Base-by-base conservation (phyloP, 1,139 yeast genomes). In the Kodamaea sp. region DNA sequence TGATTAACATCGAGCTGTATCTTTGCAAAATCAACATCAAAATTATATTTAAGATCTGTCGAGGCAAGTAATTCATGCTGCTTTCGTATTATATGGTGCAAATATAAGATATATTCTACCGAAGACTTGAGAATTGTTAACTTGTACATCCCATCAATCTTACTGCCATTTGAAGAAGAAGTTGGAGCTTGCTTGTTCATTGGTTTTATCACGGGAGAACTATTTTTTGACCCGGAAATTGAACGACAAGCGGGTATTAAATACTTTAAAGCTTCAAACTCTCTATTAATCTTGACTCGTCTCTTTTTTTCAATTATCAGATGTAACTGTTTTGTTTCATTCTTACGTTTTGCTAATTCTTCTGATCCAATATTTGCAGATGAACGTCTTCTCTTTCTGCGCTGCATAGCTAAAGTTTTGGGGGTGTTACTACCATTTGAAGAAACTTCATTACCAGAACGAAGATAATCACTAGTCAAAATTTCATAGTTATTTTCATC, bases 231-330 rank as follows among this genome's bases (percentile, higher is more conserved):
- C 7, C 49, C 28, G 11, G 52, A 47, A 20, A 71, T 65, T 24
- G 63, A 60, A 30, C 84, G 65, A 57, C 95, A 86, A 8, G 94
- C 90, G 2, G 95, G 95, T 15, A 86, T 81, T 37, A 86, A 63
- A 50, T 75, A 80, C 54, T 86, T 84, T 44, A 86, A 70, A 2
- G 92, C 89, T 54, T 84, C 94, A 56, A 85, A 86, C 58, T 86
- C 94, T 42, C 90, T 69, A 58, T 86, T 86, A 66, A 86, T 84
- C 57, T 84, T 84, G 41, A 82, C 75, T 41, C 95, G 67, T 49
- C 95, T 70, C 50, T 88, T 76, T 52, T 87, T 83, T 56, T 86
- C 95, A 46, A 86, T 86, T 34, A 84, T 81, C 6, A 88, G 80
- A 58, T 86, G 95, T 26, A 87, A 80, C 52, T 70, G 75, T 46